Evolutionary conservation across 2,329 filamentous ascomycete species (phyloP), one percentile per base, ranked within the genome.

Genomic region (Hypomyces perniciosus): DNA sequence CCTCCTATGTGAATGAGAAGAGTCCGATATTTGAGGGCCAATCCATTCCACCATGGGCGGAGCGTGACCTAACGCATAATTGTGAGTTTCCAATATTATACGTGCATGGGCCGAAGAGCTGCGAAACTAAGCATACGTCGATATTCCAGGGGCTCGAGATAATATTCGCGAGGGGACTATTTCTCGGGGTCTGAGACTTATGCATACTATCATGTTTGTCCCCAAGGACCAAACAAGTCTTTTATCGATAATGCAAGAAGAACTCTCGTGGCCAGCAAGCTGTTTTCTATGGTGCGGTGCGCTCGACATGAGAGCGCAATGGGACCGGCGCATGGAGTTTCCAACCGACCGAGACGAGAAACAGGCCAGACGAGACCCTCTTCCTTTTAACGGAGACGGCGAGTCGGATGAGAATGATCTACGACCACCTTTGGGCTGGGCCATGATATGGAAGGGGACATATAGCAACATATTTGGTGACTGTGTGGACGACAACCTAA

Each of bases 361-460:
- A 29, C 41, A 46, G n/a, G 7, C n/a, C 33, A n/a, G 31, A 28
- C 38, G 41, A 39, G 40, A 48, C 12, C 44, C 27, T 20, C 30
- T 51, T 6, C 52, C 52, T n/a, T 56, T 51, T 28, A n/a, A n/a
- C 12, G 54, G 51, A 4, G 54, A 56, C 4, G 34, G 31, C 6
- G 51, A 47, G 10, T 38, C 45, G 9, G 40, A 9, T 10, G 28
- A 34, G 13, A 26, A 27, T 20, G 8, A 39, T 6, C 31, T 34
- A 9, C 34, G 34, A 8, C 51, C 54, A 27, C 54, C 54, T 27
- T 38, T 44, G 4, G 48, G 45, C 12, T 56, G 53, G 53, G 48
- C 41, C 4, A 41, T 35, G 13, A 27, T 53, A 2, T 55, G 50
- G 50, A 13, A 34, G 5, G 47, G 26, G n/a, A 53, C 31, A 29